Conservation (phyloP, 2,329 filamentous ascomycete species). For the Tolypocladium paradoxum region DNA sequence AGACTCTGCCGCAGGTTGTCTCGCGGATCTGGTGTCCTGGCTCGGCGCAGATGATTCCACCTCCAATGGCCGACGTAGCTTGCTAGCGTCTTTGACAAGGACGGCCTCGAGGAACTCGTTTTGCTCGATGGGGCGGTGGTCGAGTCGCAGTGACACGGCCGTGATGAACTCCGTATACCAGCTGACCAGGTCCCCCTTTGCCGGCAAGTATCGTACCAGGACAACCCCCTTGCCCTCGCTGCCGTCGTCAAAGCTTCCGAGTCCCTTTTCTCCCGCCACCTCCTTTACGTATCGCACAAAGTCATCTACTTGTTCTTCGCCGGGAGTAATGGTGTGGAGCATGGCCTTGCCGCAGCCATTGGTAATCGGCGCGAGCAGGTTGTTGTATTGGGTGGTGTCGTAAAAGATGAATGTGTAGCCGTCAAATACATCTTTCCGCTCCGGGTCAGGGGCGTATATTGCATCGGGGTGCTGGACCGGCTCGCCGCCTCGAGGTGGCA, state of each 20-base stretch:
- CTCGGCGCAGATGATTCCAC: constrained; percentile 22
- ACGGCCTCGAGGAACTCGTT: constrained; percentile 90
- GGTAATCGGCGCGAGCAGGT: constrained; percentile 62
- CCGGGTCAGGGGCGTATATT: constrained; percentile 60
- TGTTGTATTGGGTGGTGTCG: constrained; percentile 63
- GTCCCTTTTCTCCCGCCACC: constrained; percentile 62
- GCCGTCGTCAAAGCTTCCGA: constrained; percentile 52
- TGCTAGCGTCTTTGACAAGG: constrained; percentile 63
- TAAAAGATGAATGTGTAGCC: constrained; percentile 87
- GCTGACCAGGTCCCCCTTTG: constrained; percentile 39
- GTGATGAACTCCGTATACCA: constrained; percentile 65
- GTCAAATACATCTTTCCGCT: constrained; percentile 63
- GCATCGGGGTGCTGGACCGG: constrained; percentile 55
- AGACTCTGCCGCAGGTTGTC: constrained; percentile 1
- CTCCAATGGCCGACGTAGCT: constrained; percentile 58
- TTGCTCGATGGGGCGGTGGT: constrained; percentile 77
- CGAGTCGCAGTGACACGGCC: constrained; percentile 58
- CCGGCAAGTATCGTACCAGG: constrained; percentile 60
- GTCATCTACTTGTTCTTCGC: constrained; percentile 59
- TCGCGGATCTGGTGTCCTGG: constrained; percentile 6
- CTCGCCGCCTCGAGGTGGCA: constrained; percentile 69
- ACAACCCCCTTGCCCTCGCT: constrained; percentile 62
- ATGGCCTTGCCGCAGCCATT: constrained; percentile 77
- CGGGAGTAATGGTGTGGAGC: constrained; percentile 48
- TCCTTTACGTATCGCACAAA: constrained; percentile 68